Base-by-base conservation (phyloP, 257 asterid species). In the Jaltomata sinuosa region DNA sequence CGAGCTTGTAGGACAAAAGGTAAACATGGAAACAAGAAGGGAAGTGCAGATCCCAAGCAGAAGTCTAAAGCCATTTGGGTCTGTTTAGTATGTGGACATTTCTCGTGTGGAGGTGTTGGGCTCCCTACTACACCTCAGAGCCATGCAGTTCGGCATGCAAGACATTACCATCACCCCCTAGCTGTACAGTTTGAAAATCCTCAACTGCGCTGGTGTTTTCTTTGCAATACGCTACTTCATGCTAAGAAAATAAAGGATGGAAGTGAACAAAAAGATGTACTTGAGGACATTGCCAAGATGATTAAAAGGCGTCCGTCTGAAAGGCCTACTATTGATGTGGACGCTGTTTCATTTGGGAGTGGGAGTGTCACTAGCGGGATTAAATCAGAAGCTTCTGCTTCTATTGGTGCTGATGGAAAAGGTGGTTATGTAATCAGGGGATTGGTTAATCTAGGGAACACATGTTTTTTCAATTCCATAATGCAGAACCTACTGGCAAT, bases 401-500 rank as follows among this genome's bases (percentile, higher is more conserved):
- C 87, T 80, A 83, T 67, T 81, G 79, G 65, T 54, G 84, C 85
- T n/a, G 86, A 85, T 89, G 91, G 81, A 27, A 86, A 67, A 67
- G 77, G 81, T 64, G 86, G 88, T 45, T 87, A 89, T 89, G 80
- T 82, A 11, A 86, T 93, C 49, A 92, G 94, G 89, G 99, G 99
- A 68, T 87, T 96, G 85, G 82, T 91, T 85, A 96, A 96, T 93
- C 86, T 96, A 90, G 99, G 99, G 85, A 93, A 96, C 87, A 93
- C 99, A 2, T 96, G 99, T 89, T 96, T 96, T 91, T 94, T 96
- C 79, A 96, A 96, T 90, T 94, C 98, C 2, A 84, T 93, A 55
- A 84, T 93, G 93, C 98, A 96, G 91, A 94, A 92, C 88, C 86
- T 96, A 84, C 87, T 96, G 32, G 97, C 98, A 65, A 82, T 96